Percentiles rank a stretch among this genome's conserved stretches.
Conservation (phyloP, 1,139 yeast genomes). For the Saccharomyces hybrid region DNA sequence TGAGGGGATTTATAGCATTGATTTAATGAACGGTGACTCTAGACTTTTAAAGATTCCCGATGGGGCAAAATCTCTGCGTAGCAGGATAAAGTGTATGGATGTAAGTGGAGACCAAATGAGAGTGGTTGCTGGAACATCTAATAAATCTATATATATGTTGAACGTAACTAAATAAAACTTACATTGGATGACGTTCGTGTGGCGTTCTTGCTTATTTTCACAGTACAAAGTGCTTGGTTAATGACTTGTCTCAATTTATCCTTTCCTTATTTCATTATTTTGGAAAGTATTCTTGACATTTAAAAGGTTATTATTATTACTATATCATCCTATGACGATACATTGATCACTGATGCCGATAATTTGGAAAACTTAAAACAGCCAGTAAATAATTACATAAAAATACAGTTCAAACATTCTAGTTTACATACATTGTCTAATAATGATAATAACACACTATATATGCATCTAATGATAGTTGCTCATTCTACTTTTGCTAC, state of each 20-base stretch:
- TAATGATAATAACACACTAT: neutral
- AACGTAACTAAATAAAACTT: neutral
- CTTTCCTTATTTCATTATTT: too few species aligned
- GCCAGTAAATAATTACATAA: neutral
- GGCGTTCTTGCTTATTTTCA: too few species aligned
- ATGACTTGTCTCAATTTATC: too few species aligned
- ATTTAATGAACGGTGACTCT: conserved; percentile 35
- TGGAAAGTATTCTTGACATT: too few species aligned
- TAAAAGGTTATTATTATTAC: too few species aligned
- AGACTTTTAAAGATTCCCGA: conserved; percentile 23
- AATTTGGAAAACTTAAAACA: neutral
- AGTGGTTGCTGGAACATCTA: neutral
- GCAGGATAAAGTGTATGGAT: neutral
- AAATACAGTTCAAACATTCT: neutral
- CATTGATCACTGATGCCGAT: neutral
- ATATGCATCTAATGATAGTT: conserved; percentile 1
- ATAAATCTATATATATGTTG: neutral
- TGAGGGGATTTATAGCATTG: conserved; percentile 60
- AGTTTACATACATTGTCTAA: neutral
- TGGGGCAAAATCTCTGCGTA: neutral
- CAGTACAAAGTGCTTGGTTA: too few species aligned
- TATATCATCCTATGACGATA: too few species aligned
- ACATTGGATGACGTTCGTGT: too few species aligned
- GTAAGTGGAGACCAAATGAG: neutral
- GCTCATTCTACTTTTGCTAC: conserved; percentile 11